These are phyloP conservation scores for Emericellopsis atlantica DNA, from an alignment of 2,329 filamentous ascomycete species.

Conservation along the genomic window DNA sequence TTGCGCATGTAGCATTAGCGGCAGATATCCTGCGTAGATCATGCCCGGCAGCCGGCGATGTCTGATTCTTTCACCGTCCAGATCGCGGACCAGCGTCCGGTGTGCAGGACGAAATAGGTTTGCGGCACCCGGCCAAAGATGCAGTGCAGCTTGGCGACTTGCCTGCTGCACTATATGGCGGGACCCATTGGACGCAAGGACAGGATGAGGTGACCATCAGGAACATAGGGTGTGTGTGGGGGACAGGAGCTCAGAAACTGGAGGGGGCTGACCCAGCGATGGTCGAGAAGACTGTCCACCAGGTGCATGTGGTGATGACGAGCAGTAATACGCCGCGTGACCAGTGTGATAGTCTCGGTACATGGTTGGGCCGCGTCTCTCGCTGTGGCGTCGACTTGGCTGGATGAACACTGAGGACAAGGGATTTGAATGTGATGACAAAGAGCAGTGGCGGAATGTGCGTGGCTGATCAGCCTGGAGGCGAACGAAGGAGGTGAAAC, in stretches of 20 bases:
- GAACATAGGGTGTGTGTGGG: neutral
- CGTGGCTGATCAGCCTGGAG: too few species aligned
- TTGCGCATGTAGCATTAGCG: too few species aligned
- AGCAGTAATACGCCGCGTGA: neutral
- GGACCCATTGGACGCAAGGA: slow-evolving; percentile 1
- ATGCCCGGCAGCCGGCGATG: neutral
- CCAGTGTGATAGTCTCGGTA: neutral
- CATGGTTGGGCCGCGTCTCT: neutral
- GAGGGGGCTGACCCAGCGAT: too few species aligned
- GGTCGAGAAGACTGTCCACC: too few species aligned
- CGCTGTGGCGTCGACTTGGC: neutral
- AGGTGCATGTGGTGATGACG: too few species aligned
- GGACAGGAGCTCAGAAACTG: neutral
- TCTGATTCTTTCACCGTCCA: neutral
- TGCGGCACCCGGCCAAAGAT: neutral
- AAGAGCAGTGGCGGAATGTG: too few species aligned
- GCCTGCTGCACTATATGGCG: neutral
- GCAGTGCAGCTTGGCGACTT: neutral
- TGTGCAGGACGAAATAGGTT: neutral
- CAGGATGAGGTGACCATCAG: neutral
- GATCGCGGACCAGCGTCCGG: neutral
- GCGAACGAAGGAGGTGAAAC: too few species aligned
- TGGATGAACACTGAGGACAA: too few species aligned
- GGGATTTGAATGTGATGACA: too few species aligned
- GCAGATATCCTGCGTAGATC: too few species aligned